A percentile compares a stretch with the other conserved stretches of the same genome.
Evolutionary conservation across 192 early-diverging fungal genomes (phyloP).

Genomic region (Allomyces macrogynus): DNA sequence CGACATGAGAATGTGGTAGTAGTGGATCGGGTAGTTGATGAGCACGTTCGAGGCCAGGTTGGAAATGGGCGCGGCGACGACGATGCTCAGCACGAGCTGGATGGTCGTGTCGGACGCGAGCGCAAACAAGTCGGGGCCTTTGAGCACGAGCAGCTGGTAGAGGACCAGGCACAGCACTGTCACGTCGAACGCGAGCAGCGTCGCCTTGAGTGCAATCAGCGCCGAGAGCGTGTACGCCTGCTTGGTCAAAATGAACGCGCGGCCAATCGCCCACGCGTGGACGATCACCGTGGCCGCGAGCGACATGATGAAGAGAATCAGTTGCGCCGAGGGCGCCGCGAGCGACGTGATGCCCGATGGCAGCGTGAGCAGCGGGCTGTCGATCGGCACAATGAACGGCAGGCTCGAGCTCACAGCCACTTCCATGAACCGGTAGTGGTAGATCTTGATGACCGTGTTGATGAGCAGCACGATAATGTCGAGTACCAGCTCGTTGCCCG

Average conservation of each 20-base stretch:
- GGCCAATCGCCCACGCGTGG: neutral
- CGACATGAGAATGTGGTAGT: neutral
- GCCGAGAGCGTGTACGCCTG: neutral
- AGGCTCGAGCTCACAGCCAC: neutral
- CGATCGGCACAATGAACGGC: neutral
- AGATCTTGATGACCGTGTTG: neutral
- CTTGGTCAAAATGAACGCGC: neutral
- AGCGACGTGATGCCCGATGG: neutral
- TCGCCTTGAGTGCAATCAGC: neutral
- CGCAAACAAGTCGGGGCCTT: neutral
- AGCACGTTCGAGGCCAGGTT: neutral
- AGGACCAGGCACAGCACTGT: neutral
- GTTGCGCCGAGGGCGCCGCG: neutral
- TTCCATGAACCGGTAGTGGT: neutral
- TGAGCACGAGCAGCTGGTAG: neutral
- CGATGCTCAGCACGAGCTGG: neutral
- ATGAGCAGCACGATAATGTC: neutral
- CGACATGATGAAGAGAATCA: neutral
- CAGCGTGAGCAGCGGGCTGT: neutral
- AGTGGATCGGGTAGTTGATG: neutral
- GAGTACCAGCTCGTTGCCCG: neutral
- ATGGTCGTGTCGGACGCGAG: neutral
- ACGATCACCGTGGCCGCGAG: neutral
- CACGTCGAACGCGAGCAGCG: neutral
- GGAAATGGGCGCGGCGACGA: neutral